Base-by-base conservation (phyloP, 2,329 filamentous ascomycete species). In the Ophiostoma populinum region DNA sequence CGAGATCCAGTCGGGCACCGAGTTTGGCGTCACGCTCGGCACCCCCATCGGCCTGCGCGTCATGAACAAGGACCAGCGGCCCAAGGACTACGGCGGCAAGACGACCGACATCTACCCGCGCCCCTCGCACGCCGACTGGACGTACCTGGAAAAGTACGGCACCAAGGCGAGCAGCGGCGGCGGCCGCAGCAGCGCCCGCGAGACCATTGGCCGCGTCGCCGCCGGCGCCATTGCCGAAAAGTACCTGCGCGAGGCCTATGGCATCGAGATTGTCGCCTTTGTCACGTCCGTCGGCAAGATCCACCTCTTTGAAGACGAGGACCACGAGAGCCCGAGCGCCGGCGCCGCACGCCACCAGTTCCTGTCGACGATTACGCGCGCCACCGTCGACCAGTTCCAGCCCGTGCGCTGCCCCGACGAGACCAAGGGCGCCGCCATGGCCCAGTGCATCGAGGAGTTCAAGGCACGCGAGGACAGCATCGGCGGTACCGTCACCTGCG, bases 111-210 rank as follows among this genome's bases (percentile, higher is more conserved):
- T 75, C 42, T 95, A 79, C 66, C 90, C 90, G 5, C 71, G 90
- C 34, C 90, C 87, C 24, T 83, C 75, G 53, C 90, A 95, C 58
- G 87, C 90, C 40, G 87, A 95, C 59, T 94, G 80, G 72, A 95
- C 90, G 41, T 95, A 95, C 60, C 67, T 93, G 41, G 81, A 93
- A 56, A 95, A 95, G 62, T 98, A 98, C 55, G 87, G 87, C 38
- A 75, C 92, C 47, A 92, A 92, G 63, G 85, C 90, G 24, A 81
- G 74, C 53, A 85, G 76, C 42, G 87, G 90, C 39, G 87, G 90
- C 47, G 87, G 90, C 36, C 70, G 90, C 42, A 86, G 79, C 53
- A 86, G 78, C 53, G 90, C 90, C n/a, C 67, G 87, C 44, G 87
- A 95, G 66, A 95, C 87, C 9, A 93, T 95, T 51, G 83, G 79